Evolutionary conservation across 495 filamentous ascomycete genomes (phyloP).

Genomic region (Neurospora hispaniola): DNA sequence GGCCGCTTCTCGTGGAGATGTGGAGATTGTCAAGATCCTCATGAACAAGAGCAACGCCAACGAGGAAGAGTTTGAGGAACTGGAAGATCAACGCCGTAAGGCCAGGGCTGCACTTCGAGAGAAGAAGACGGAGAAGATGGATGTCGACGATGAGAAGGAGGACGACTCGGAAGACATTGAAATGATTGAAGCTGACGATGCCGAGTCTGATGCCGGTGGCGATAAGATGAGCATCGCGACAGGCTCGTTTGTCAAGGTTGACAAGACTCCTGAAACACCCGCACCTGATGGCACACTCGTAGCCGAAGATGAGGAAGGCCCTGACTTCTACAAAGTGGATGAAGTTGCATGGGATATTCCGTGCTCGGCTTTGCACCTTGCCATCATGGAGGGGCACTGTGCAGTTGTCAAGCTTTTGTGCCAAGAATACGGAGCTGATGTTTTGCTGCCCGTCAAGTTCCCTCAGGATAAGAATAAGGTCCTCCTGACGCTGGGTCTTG

Average conservation of each 20-base stretch:
- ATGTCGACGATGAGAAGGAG: conserved; percentile 7
- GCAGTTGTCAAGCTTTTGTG: conserved; percentile 59
- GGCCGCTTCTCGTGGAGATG: conserved; percentile 55
- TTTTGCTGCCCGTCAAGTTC: conserved; percentile 56
- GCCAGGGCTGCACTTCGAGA: conserved; percentile 14
- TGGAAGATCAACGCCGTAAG: conserved; percentile 38
- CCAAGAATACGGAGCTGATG: conserved; percentile 62
- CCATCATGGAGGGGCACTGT: conserved; percentile 59
- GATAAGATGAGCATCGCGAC: conserved; percentile 37
- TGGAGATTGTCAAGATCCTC: conserved; percentile 58
- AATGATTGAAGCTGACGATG: conserved; percentile 30
- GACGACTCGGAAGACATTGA: conserved; percentile 27
- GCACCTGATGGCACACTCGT: conserved; percentile 20
- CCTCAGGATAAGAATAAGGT: conserved; percentile 36
- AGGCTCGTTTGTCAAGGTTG: conserved; percentile 59
- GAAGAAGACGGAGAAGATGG: conserved; percentile 10
- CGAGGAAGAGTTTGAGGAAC: conserved; percentile 53
- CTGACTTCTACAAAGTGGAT: conserved; percentile 71
- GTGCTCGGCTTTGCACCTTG: conserved; percentile 62
- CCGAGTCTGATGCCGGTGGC: conserved; percentile 25
- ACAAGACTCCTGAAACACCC: conserved; percentile 25
- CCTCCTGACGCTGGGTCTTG: conserved; percentile 54
- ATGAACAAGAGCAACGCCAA: conserved; percentile 60
- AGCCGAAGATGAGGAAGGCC: conserved; percentile 52
- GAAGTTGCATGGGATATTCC: conserved; percentile 64